Evolutionary conservation across 306 rosid genomes (phyloP).

Genomic region (Cicer yamashitae): DNA sequence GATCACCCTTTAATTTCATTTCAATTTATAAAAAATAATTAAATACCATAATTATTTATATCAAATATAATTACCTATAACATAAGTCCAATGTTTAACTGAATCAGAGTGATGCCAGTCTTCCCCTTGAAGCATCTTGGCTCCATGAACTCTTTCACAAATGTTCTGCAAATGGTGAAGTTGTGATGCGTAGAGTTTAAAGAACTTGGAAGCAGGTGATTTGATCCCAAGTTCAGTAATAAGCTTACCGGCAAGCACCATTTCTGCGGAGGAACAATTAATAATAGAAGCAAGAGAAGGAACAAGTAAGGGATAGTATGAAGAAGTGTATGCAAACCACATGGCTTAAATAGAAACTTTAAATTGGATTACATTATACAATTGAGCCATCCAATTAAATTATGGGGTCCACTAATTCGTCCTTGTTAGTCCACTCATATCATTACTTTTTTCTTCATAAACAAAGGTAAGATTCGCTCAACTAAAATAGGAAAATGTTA

Average conservation of each 20-base stretch:
- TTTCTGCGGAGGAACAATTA: neutral
- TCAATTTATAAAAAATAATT: too few relatives aligned
- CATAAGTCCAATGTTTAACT: conserved; percentile 46
- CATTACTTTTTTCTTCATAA: too few relatives aligned
- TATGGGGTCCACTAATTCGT: too few relatives aligned
- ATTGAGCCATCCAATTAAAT: too few relatives aligned
- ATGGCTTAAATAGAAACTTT: too few relatives aligned
- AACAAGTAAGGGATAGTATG: neutral
- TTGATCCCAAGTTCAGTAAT: conserved; percentile 44
- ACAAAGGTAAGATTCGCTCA: too few relatives aligned
- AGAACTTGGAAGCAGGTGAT: conserved; percentile 42
- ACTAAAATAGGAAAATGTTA: too few relatives aligned
- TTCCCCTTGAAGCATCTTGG: conserved; percentile 55
- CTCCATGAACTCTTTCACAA: conserved; percentile 31
- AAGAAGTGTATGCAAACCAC: neutral
- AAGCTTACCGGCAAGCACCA: conserved; percentile 40
- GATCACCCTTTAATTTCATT: too few relatives aligned
- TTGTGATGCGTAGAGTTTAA: conserved; percentile 24
- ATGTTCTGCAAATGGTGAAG: conserved; percentile 44
- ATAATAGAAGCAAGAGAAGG: neutral
- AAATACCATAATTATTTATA: too few relatives aligned
- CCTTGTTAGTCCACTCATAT: too few relatives aligned
- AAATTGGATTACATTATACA: too few relatives aligned
- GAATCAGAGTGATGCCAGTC: conserved; percentile 54
- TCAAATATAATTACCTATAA: conserved; percentile 27